Evolutionary conservation across 1,139 yeast species (phyloP), one percentile per base, ranked within the genome.

Genomic region (Wickerhamomyces sp.): DNA sequence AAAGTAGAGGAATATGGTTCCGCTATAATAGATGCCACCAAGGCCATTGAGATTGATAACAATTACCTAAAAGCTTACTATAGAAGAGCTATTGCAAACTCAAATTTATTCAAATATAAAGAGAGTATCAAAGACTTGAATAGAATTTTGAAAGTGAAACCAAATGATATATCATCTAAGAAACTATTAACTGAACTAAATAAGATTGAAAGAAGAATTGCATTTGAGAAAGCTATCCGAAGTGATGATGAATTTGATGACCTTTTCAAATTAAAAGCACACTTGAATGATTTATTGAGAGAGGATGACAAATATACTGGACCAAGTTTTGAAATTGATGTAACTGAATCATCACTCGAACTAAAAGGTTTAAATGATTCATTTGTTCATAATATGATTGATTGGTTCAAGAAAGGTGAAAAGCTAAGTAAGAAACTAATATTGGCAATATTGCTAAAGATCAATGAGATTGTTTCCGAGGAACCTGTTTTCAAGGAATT

Each of bases 141-240:
- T 56, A 59, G 63, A 13, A 88, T 90, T 15, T 74, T 87, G 50
- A 70, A 71, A 42, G 69, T 69, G 43, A 76, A 83, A 35, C 96
- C 96, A 2, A 71, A 71, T 45, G 98, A 93, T 62, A 72, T 71
- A 37, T 75, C 79, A 47, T 91, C 96, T 1, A 71, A 75, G 49
- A 77, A 74, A 44, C 79, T 88, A 52, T 68, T 78, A 50, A 78
- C 72, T 44, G 88, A 84, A 51, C 79, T 95, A 59, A 78, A 73
- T 44, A 78, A 75, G 56, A 75, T 85, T 47, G 73, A 89, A 48
- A 81, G 90, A 52, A 79, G 81, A 49, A 79, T 83, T 52, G 90
- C 91, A 13, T 93, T 93, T 64, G 95, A 87, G 61, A 76, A 74
- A 52, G 99, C 99, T 4, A 91, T 93, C 56, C 86, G 89, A 44